phyloP scores from a whole-genome alignment of 768 basidiomycete genomes.

The Lactifluus hygrophoroides region DNA sequence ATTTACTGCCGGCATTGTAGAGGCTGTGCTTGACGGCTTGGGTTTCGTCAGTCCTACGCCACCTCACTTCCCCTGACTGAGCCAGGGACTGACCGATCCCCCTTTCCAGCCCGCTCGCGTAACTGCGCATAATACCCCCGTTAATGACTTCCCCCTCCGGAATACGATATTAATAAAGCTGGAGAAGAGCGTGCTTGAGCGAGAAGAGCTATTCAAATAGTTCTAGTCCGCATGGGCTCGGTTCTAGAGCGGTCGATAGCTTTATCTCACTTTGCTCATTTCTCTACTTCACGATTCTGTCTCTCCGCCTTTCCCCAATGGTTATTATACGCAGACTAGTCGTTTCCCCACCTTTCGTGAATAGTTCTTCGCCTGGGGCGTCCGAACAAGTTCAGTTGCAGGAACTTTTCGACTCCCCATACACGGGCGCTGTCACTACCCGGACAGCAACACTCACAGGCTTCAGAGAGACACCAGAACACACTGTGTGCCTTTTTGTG shows the following conservation, averaged over 20 bases:
- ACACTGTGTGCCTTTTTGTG: constrained; percentile 41
- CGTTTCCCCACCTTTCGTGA: constrained; percentile 59
- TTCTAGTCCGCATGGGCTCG: background rate
- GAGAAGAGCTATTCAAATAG: constrained; percentile 86
- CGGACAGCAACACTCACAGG: constrained; percentile 67
- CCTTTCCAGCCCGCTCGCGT: constrained; percentile 79
- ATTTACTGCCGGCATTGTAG: constrained; percentile 95
- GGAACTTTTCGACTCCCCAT: constrained; percentile 53
- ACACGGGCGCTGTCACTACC: constrained; percentile 75
- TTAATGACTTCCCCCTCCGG: constrained; percentile 65
- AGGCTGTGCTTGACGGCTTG: constrained; percentile 90
- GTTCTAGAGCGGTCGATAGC: constrained; percentile 4
- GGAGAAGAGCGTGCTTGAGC: constrained; percentile 84
- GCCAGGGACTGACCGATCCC: too few relatives aligned
- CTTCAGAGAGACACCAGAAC: constrained; percentile 53
- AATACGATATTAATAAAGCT: constrained; percentile 98
- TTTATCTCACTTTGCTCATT: constrained; percentile 2
- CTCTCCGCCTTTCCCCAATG: constrained; percentile 32
- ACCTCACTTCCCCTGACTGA: constrained; percentile 1
- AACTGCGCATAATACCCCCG: constrained; percentile 91
- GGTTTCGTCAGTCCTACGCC: constrained; percentile 69
- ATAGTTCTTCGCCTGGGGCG: constrained; percentile 78
- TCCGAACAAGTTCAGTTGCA: constrained; percentile 56
- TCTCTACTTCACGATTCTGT: background rate
- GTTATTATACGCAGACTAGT: constrained; percentile 47